Evolutionary conservation across 2,329 filamentous ascomycete genomes (phyloP), one percentile per base, ranked within the genome.

Genomic region (Hypoxylon rubiginosum): DNA sequence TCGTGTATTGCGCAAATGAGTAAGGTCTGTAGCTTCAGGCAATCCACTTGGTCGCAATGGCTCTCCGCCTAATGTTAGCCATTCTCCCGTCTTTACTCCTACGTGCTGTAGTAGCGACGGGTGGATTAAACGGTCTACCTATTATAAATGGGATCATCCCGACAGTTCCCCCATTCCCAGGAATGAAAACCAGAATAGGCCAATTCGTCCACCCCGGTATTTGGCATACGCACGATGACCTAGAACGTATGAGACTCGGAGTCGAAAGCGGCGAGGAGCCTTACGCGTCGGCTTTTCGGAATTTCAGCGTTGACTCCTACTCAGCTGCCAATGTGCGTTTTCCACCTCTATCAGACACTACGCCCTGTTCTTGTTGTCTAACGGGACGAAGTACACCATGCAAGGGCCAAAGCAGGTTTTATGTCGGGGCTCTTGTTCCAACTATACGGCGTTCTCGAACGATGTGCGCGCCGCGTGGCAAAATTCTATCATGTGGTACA

Each of bases 401-500:
- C 68, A 72, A 24, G 73, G 74, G 0, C 79, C 79, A 1, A 69
- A 76, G 6, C 49, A 64, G 0, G 72, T 80, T 2, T 50, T 77
- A 5, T 78, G 74, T 4, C 75, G 79, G 1, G 79, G 80, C 0
- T 4, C 51, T 4, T 58, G 69, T 41, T 79, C 73, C 68, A 82
- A 82, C 52, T 80, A 80, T 46, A 77, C 73, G 2, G 69, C 72
- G 1, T 81, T 81, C 61, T 73, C 77, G 10, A 65, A 73, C 3
- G 80, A 82, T 62, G 74, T 70, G 4, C 74, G 80, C 17, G 80
- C 79, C 0, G 79, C 79, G 1, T 82, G 74, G 63, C 80, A 82
- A 56, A 80, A 81, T 49, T 75, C 80, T 4, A 68, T 81, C 8
- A 80, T 81, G 79, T 82, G 79, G 80, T 81, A 81, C 52, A 80